Percentiles rank a stretch among this genome's conserved stretches.
phyloP scores from a whole-genome alignment of 176 grass and related monocot species.

The Triticum turgidum region DNA sequence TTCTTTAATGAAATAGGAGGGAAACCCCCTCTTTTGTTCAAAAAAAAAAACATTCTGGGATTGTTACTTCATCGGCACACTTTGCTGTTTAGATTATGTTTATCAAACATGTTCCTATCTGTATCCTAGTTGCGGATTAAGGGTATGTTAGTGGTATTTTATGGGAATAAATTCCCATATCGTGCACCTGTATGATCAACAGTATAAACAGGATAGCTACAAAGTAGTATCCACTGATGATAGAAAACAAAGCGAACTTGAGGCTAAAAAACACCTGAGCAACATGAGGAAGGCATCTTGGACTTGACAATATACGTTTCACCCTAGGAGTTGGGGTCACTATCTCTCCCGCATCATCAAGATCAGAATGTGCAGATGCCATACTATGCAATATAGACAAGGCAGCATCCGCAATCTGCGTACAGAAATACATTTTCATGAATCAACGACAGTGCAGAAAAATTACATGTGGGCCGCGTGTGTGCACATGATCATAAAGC shows the following conservation, averaged over 20 bases:
- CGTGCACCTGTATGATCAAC: background rate
- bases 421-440: constrained; percentile 18
- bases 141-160: constrained; percentile 5
- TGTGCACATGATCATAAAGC: constrained; percentile 8
- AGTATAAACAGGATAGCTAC: background rate
- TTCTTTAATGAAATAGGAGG: too few relatives aligned
- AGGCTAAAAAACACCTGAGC: constrained; percentile 59
- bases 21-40: too few relatives aligned
- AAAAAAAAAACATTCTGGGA: too few relatives aligned
- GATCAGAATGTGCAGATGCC: constrained; percentile 96
- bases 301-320: constrained; percentile 90
- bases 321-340: constrained; percentile 97
- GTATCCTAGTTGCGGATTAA: background rate
- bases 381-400: constrained; percentile 90
- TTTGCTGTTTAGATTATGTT: background rate
- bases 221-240: constrained; percentile 17
- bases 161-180: background rate
- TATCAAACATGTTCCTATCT: background rate
- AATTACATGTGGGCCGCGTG: background rate
- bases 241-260: constrained; percentile 20
- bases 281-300: constrained; percentile 97
- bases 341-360: constrained; percentile 98
- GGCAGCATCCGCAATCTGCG: constrained; percentile 84
- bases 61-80: constrained; percentile 14
- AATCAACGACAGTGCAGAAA: background rate